Evolutionary conservation across 352 stramenopile species (phyloP), one percentile per base, ranked within the genome.

Genomic region (Phytophthora sp.): DNA sequence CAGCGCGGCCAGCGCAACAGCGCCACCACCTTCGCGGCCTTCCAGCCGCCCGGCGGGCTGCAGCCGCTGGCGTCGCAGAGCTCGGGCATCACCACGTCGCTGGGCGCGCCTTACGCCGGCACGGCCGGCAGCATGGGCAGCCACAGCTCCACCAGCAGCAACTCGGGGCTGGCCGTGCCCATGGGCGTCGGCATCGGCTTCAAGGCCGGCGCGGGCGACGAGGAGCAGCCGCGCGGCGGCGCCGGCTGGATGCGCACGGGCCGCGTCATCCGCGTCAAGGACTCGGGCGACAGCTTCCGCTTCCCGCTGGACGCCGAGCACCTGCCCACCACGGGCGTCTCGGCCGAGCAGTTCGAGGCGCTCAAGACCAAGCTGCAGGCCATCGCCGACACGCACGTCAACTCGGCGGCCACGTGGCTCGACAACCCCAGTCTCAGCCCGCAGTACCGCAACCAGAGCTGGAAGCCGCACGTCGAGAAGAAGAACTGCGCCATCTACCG

Each of bases 401-500:
- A 77, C 4, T 75, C 72, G 23, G 21, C 61, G 7, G 65, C 80
- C 30, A 81, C 77, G 54, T 92, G 83, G 83, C 75, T 90, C 46
- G 80, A 90, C 59, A 92, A 92, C 62, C 83, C 83, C 39, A 90
- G 67, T 21, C 50, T 83, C 21, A 76, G 77, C 48, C 72, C 75
- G 7, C 56, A 71, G 53, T 82, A 88, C 51, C 65, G 74, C 23
- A 87, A 87, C 54, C 62, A 88, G 64, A 74, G 28, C 30, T 92
- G 81, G 83, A 92, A 92, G 51, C 64, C 69, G 13, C 75, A 89
- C 42, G 6, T 86, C 1, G 80, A 90, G 26, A 92, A 89, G 66
- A 88, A 88, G 59, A 81, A 88, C 38, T 88, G 79, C 54, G 66
- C 83, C 41, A 82, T 90, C 44, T 92, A 92, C 58, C 80, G 83